phyloP scores from a whole-genome alignment of 768 basidiomycete genomes.

The Rhizopogon rudus region DNA sequence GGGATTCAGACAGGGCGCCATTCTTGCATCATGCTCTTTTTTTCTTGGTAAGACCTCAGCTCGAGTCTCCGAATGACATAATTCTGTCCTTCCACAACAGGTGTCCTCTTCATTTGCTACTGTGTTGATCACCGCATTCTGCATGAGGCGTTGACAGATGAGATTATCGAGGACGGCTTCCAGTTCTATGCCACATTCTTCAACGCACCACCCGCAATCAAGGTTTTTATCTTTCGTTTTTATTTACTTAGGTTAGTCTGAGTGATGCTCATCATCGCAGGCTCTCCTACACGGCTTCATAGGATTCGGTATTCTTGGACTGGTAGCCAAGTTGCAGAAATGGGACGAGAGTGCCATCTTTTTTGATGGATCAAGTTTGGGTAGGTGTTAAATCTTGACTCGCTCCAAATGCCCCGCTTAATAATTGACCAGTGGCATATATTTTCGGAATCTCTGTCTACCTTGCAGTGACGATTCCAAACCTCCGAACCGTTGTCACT shows the following conservation, averaged over 20 bases:
- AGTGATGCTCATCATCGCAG: slow-evolving; percentile 30
- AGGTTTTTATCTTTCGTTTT: slow-evolving; percentile 43
- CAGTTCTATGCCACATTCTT: slow-evolving; percentile 92
- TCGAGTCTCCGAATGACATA: slow-evolving; percentile 11
- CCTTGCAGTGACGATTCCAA: slow-evolving; percentile 74
- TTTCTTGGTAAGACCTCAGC: slow-evolving; percentile 65
- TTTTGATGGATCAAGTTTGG: slow-evolving; percentile 88
- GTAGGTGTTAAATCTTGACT: slow-evolving; percentile 39
- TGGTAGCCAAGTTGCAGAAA: slow-evolving; percentile 73
- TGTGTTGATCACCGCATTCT: slow-evolving; percentile 86
- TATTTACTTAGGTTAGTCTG: background rate
- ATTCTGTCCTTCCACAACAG: slow-evolving; percentile 32
- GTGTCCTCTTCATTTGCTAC: slow-evolving; percentile 79
- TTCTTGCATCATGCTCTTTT: slow-evolving; percentile 84
- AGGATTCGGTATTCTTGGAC: slow-evolving; percentile 67
- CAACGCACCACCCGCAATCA: slow-evolving; percentile 90
- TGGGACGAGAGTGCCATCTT: slow-evolving; percentile 95
- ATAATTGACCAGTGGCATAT: slow-evolving; percentile 51
- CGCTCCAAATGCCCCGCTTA: slow-evolving; percentile 7
- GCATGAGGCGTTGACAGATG: slow-evolving; percentile 61
- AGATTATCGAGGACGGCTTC: slow-evolving; percentile 69
- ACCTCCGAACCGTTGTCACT: slow-evolving; percentile 68
- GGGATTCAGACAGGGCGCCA: slow-evolving; percentile 89
- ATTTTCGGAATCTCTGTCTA: slow-evolving; percentile 78
- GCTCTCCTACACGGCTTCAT: slow-evolving; percentile 85